phyloP scores from a whole-genome alignment of 306 rosid species.

The Vigna radiata region DNA sequence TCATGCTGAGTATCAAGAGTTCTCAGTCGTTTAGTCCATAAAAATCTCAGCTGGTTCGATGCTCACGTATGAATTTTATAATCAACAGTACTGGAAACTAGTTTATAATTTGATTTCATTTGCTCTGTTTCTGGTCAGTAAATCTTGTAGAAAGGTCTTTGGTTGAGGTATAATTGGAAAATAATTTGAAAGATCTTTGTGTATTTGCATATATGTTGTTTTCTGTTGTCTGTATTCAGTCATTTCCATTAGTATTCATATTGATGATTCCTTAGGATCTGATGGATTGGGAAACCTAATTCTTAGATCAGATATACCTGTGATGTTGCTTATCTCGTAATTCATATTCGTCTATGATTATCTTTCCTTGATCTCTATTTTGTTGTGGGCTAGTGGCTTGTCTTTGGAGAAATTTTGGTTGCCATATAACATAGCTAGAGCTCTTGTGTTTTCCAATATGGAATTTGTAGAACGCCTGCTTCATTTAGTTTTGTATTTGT shows the following conservation, averaged over 20 bases:
- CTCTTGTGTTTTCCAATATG: conserved; percentile 18
- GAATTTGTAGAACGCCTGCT: not conserved
- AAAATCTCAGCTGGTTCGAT: not conserved
- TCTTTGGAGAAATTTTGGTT: conserved; percentile 24
- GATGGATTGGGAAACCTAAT: conserved; percentile 28
- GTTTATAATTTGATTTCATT: conserved; percentile 21
- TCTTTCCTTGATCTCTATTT: conserved; percentile 15
- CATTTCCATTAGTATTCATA: conserved; percentile 20
- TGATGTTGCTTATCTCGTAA: not conserved
- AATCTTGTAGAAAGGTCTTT: conserved; percentile 10
- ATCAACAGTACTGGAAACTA: conserved; percentile 15
- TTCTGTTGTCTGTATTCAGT: conserved; percentile 26
- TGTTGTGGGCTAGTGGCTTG: conserved; percentile 25
- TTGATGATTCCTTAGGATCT: conserved; percentile 32
- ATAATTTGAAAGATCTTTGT: conserved; percentile 9
- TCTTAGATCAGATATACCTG: not conserved
- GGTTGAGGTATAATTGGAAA: conserved; percentile 13
- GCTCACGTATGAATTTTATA: conserved; percentile 28
- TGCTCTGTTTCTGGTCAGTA: conserved; percentile 5
- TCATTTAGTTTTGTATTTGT: not conserved
- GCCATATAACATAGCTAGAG: conserved; percentile 1
- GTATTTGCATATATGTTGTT: conserved; percentile 26
- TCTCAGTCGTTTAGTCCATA: not conserved
- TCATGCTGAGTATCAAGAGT: conserved; percentile 29
- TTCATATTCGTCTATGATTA: not conserved